Conservation (phyloP, 2,329 filamentous ascomycete genomes). For the Stemphylium vesicarium region DNA sequence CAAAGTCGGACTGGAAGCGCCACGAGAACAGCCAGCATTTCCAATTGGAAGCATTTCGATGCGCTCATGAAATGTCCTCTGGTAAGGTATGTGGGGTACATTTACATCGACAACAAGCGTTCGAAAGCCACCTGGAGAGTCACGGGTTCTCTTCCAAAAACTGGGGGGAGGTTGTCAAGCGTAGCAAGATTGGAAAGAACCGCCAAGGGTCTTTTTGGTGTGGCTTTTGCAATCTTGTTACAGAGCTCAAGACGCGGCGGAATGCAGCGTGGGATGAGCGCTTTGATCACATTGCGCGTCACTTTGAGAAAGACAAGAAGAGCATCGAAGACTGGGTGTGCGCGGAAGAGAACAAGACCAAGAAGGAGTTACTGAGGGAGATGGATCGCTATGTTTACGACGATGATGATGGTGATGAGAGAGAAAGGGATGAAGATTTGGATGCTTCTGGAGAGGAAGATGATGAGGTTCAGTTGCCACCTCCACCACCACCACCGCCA, state of each 20-base stretch:
- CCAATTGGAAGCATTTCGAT: slow-evolving; percentile 74
- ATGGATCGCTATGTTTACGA: slow-evolving; percentile 30
- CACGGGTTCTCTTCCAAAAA: slow-evolving; percentile 50
- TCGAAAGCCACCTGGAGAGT: slow-evolving; percentile 66
- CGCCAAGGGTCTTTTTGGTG: slow-evolving; percentile 80
- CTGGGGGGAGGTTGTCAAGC: slow-evolving; percentile 54
- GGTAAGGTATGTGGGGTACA: slow-evolving; percentile 60
- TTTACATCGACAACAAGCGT: slow-evolving; percentile 64
- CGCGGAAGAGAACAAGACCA: slow-evolving; percentile 45
- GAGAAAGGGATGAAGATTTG: slow-evolving; percentile 8
- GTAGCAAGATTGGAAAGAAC: slow-evolving; percentile 68
- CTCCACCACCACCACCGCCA: not conserved
- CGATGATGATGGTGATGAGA: slow-evolving; percentile 20
- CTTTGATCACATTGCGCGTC: slow-evolving; percentile 77
- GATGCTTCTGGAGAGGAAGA: slow-evolving; percentile 11
- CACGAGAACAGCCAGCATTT: slow-evolving; percentile 84
- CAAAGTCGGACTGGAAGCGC: slow-evolving; percentile 92
- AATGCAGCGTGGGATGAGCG: slow-evolving; percentile 65
- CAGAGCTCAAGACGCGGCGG: slow-evolving; percentile 55
- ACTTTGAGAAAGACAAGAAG: slow-evolving; percentile 65
- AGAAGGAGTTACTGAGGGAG: slow-evolving; percentile 35
- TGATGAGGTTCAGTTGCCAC: not conserved
- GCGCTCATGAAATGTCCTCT: slow-evolving; percentile 50
- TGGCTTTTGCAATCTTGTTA: slow-evolving; percentile 74
- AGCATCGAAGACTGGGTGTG: slow-evolving; percentile 65